Base-by-base conservation (phyloP, 2,329 filamentous ascomycete species). In the Paecilomyces niveus region DNA sequence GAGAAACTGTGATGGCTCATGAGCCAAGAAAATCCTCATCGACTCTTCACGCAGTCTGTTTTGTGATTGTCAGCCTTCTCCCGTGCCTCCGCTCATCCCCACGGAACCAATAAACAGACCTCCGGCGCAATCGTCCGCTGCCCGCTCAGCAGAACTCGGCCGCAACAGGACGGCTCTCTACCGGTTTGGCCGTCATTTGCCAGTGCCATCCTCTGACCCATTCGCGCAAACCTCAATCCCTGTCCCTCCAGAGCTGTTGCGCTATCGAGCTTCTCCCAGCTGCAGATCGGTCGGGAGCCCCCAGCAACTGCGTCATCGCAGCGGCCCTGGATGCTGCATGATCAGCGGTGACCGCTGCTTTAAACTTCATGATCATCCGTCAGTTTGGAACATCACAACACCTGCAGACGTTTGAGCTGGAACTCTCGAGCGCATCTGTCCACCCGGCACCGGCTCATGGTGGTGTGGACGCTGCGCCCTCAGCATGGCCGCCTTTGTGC, bases 401-500 rank as follows among this genome's bases (percentile, higher is more conserved):
- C 31, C 26, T 22, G 33, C 35, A 21, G 31, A 49, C n/a, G 3
- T 33, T 22, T 39, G n/a, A 55, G 21, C 35, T 26, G 29, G 54
- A 39, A 22, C 24, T 10, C n/a, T 55, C 15, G 24, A 35, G 29
- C 35, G 51, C 58, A 31, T 54, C 18, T 11, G 18, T 53, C 35
- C 51, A 49, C 51, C 32, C 35, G 49, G 49, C 54, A 33, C 53
- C 57, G 56, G 70, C 66, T 67, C 67, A 75, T 74, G 72, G 73
- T 76, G 72, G 71, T 71, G 72, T 65, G 67, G 76, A 64, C 64
- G 64, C 64, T 61, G 65, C 64, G 62, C 61, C 66, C 59, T 72
- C 67, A 81, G 76, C 68, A 86, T 87, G 81, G 84, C 88, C 76
- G 89, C 89, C 74, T 90, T 90, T 76, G 94, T 99, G 80, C 89